Evolutionary conservation across 164 flowering plant genomes (phyloP), one percentile per base, ranked within the genome.

Genomic region (Vitis cinerea): DNA sequence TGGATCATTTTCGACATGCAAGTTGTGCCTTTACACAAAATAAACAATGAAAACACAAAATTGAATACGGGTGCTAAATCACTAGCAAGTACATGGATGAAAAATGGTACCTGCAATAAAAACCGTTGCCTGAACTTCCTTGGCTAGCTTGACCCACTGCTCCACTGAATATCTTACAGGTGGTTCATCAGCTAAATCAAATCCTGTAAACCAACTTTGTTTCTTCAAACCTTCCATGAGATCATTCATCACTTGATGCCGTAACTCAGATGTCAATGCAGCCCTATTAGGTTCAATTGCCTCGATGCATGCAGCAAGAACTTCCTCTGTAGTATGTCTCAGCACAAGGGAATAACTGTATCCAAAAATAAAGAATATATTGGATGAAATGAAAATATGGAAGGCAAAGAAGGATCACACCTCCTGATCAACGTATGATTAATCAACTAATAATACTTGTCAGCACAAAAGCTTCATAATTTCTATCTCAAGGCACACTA

Each of bases 251-350:
- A 93, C 98, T 72, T 83, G 83, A 30, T 80, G 78, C 71, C 90
- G 79, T 37, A 90, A 70, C 5, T 76, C 77, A 74, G 95, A 85
- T 70, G 95, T 87, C 66, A 91, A 49, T 50, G 89, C 89, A 77
- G 90, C 95, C 67, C 87, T 75, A 50, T 54, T 68, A 70, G 95
- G 97, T 72, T 91, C 90, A 66, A 86, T 75, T 58, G 95, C 89
- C 77, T 90, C 97, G 17, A 77, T 44, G 75, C 97, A 93, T 4
- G 95, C 93, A 57, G 83, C 95, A 70, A 91, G 82, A 72, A 93
- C 97, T 83, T 93, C 98, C 77, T 93, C 97, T 15, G 92, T 87
- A 9, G 97, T 93, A 77, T 90, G 98, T 68, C 98, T 85, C 62
- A 93, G 82, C 60, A 93, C 95, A 68, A 91, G 84, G 62, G 95